A percentile compares a stretch with the other conserved stretches of the same genome.
phyloP scores from a whole-genome alignment of 225 moss, liverwort and hornwort species.

The Climacium dendroides region DNA sequence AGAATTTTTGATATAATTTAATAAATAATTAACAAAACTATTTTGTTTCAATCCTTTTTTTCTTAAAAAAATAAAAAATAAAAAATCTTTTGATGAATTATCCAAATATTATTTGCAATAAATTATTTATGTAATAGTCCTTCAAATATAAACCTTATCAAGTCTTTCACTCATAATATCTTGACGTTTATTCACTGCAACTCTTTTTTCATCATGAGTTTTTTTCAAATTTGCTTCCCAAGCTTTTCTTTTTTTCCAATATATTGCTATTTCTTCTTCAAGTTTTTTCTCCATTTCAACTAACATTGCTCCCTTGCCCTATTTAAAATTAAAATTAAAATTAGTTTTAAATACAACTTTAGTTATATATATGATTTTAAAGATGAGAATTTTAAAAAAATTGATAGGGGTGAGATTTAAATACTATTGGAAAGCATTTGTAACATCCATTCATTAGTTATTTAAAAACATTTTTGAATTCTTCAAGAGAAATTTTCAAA shows the following conservation, averaged over 20 bases:
- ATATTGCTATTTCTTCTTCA: not conserved
- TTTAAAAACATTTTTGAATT: not conserved
- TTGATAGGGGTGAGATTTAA: not conserved
- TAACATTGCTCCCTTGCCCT: not conserved
- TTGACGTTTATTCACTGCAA: not conserved
- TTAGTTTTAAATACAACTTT: not conserved
- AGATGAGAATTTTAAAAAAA: not conserved
- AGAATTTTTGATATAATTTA: not conserved
- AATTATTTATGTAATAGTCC: accelerated
- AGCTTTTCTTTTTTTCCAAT: not conserved
- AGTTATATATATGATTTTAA: not conserved
- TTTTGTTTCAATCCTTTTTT: too few relatives aligned
- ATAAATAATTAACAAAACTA: too few relatives aligned
- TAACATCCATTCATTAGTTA: not conserved
- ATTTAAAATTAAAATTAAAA: not conserved
- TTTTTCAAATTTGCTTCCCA: not conserved
- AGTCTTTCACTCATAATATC: conserved; percentile 3
- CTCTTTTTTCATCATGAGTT: not conserved
- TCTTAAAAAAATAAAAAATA: too few relatives aligned
- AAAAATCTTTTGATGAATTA: too few relatives aligned
- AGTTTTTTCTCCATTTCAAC: not conserved
- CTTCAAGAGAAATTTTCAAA: too few relatives aligned
- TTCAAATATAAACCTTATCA: not conserved
- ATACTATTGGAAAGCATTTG: not conserved
- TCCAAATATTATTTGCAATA: not conserved